Evolutionary conservation across 1,139 yeast genomes (phyloP), one percentile per base, ranked within the genome.

Genomic region (Meyerozyma smithsonii): DNA sequence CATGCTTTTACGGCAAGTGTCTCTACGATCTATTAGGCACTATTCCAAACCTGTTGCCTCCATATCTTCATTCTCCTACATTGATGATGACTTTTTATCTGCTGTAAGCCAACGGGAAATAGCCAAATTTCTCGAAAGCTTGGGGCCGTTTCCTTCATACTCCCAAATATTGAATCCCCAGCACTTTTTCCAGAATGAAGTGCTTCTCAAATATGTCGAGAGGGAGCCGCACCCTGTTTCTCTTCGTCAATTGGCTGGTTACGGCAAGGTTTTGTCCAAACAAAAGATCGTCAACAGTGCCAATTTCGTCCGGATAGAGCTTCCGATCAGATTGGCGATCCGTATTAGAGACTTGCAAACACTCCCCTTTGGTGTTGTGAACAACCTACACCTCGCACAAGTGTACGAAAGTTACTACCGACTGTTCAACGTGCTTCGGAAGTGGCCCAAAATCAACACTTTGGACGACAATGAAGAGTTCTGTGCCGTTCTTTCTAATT

Each of bases 361-460:
- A 4, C 62, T 90, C 42, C 96, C 97, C 3, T 90, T 82, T 64
- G 83, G 84, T 8, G 85, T 89, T 11, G 85, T 87, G 28, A 83
- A 86, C 56, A 90, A 90, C 59, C 83, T 78, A 55, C 96, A 90
- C 61, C 69, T 90, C 51, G 83, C 86, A 15, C 87, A 83, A 50
- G 92, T 89, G 21, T 90, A 90, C 58, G 96, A 90, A 55, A 80
- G 89, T 48, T 90, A 90, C 59, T 86, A 87, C 55, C 81, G 80
- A 49, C 89, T 89, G 55, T 90, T 90, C 64, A 89, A 89, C 59
- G 78, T 84, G 40, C 84, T 90, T 52, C 72, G 97, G 43, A 81
- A 77, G 58, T 76, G 84, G 41, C 83, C 87, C 2, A 62, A 73
- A 32, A 83, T 90, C 47, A 69, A 72, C 21, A 77, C 82, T 0